Evolutionary conservation across 139 green algal species (phyloP), one percentile per base, ranked within the genome.

Genomic region (Asterochloris sp.): DNA sequence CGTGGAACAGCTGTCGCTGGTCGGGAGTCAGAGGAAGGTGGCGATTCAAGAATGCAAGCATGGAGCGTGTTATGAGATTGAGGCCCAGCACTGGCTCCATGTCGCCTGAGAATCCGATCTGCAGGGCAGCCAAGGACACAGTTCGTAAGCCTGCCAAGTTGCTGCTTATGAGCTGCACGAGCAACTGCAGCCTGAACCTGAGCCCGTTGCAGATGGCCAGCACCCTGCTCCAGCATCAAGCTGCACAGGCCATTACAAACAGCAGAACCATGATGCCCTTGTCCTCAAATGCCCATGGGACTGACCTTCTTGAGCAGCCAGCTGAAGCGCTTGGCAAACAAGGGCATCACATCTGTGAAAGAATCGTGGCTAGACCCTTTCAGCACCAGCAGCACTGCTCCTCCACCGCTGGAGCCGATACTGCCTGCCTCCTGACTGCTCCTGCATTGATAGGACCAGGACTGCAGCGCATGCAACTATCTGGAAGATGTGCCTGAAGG

Each of bases 31-130:
- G 69, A 10, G 88, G 86, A 62, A 91, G 76, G 79, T 91, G 88
- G 24, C 64, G 29, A 29, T 77, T 83, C 38, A 91, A 80, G 79
- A 91, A 91, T 26, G 66, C 73, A 29, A 89, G 83, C 62, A 69
- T 66, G 11, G 84, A 76, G 21, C 63, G 60, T n/a, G 74, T 83
- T 16, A 81, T 76, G 47, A 91, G 71, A 27, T 86, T 66, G 1
- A 91, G 79, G 11, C 78, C 87, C 60, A 89, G 76, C 38, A 85
- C 75, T 29, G 88, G 81, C 60, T 91, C 87, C 69, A 91, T 85
- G 63, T 83, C 62, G 10, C 83, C 78, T 24, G 47, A 83, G 28
- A 89, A 85, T 6, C 85, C 85, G 26, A 88, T 80, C 88, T 84
- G 80, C 71, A 62, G 71, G 0, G 8, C 69, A 83, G 21, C 23